These are phyloP conservation scores for Thraustochytrium striatum DNA, from an alignment of 352 stramenopile genomes.

Conservation along the genomic window DNA sequence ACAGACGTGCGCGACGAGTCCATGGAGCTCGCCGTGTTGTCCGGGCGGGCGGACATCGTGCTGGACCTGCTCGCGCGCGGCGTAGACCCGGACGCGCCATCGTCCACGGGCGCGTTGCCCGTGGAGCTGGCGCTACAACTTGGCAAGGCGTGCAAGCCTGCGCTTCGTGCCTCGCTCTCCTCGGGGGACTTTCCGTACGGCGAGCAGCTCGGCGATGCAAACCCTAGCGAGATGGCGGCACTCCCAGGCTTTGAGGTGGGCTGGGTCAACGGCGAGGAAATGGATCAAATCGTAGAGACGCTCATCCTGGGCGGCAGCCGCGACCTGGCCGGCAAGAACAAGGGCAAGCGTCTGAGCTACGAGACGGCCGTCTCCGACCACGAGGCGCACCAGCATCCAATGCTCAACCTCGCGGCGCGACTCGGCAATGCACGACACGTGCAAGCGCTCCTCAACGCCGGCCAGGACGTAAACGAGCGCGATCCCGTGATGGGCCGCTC, in stretches of 20 bases:
- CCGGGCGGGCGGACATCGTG: slow-evolving; percentile 17
- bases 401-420: slow-evolving; percentile 33
- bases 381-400: slow-evolving; percentile 14
- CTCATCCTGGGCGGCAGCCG: slow-evolving; percentile 27
- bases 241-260: not conserved
- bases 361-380: too few relatives aligned
- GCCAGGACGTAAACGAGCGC: slow-evolving; percentile 27
- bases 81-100: slow-evolving; percentile 28
- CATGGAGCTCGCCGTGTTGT: slow-evolving; percentile 32
- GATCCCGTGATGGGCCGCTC: slow-evolving; percentile 14
- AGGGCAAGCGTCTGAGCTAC: too few relatives aligned
- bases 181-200: not conserved
- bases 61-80: slow-evolving; percentile 25
- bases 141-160: not conserved
- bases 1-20: not conserved
- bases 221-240: not conserved
- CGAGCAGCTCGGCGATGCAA: not conserved
- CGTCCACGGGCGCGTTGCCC: not conserved
- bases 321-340: not conserved
- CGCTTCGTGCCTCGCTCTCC: not conserved
- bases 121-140: slow-evolving; percentile 35
- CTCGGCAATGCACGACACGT: slow-evolving; percentile 35
- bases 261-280: slow-evolving; percentile 13
- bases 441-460: slow-evolving; percentile 12
- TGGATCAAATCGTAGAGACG: slow-evolving; percentile 31